Conservation (phyloP, 176 grass and related monocot species). For the Triticum monococcum region DNA sequence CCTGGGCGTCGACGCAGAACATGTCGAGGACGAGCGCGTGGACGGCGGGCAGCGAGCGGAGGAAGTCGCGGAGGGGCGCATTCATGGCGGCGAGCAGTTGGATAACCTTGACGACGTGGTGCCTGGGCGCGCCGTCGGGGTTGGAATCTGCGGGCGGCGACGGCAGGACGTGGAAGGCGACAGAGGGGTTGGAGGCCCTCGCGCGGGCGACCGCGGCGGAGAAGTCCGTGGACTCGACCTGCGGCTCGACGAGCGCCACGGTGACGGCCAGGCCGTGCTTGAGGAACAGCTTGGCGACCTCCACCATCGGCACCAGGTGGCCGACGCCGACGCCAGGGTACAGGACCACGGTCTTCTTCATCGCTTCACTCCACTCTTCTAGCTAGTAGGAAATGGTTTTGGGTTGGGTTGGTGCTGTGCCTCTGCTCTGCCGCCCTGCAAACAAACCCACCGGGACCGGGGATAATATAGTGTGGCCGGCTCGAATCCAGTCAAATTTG, state of each 20-base stretch:
- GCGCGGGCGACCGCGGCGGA: constrained; percentile 15
- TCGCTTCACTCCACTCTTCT: not conserved
- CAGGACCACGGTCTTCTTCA: constrained; percentile 38
- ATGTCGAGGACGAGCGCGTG: constrained; percentile 59
- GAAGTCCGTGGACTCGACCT: not conserved
- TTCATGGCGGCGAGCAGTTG: constrained; percentile 24
- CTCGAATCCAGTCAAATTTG: not conserved
- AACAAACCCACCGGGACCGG: too few species aligned
- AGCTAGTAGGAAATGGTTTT: not conserved
- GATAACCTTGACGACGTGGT: not conserved
- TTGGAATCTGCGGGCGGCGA: not conserved
- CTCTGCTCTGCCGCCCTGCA: not conserved
- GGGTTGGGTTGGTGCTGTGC: not conserved
- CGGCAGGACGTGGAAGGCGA: constrained; percentile 40
- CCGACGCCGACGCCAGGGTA: constrained; percentile 41
- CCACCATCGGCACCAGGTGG: constrained; percentile 51
- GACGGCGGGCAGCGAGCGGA: constrained; percentile 31
- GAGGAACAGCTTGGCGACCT: constrained; percentile 42
- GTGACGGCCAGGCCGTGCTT: constrained; percentile 34
- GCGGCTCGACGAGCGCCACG: constrained; percentile 11
- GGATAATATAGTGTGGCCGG: not conserved
- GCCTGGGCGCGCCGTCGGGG: not conserved
- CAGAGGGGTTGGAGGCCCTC: constrained; percentile 17
- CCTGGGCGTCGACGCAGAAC: constrained; percentile 35
- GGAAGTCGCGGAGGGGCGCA: constrained; percentile 42